Evolutionary conservation across 345 rosid genomes (phyloP), one percentile per base, ranked within the genome.

Genomic region (Linum trigynum): DNA sequence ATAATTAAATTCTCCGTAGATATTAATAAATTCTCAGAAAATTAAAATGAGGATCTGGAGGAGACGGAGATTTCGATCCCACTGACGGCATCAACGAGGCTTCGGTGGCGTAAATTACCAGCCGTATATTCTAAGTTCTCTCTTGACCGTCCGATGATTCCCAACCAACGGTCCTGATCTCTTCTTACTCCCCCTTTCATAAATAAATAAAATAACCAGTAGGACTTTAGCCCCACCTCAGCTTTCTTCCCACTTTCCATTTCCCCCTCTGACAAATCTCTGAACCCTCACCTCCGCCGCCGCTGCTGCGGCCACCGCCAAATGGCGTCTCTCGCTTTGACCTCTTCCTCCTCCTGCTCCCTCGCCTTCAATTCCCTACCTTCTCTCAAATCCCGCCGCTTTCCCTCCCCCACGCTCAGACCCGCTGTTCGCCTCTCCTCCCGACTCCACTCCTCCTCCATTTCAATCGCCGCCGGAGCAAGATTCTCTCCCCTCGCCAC

Each of bases 351-450:
- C 50, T 80, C 88, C 65, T 77, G 86, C 4, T 80, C 80, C 75
- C 83, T 90, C 39, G 77, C 85, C 32, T 75, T 74, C 72, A 67
- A 14, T 15, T 68, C 65, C 63, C 68, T 57, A 6, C 62, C 75
- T 55, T 72, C 88, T 11, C 78, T 78, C 75, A 78, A 76, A 73
- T 78, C 85, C 42, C 80, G 85, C 56, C 61, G 86, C 39, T 71
- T 65, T 1, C 32, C 32, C 67, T 39, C 60, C 64, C 32, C 32
- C 1, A 23, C 32, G 32, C 32, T 23, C 32, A 23, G 32, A 23
- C 1, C 32, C 32, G 32, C 32, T 1, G 32, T 62, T 55, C 53
- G 14, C 62, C 62, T 63, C 67, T 40, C 59, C 45, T 32, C 55
- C 16, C n/a, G 32, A 23, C 32, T 57, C 38, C 59, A 23, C 57